Conservation (phyloP, 2,329 filamentous ascomycete genomes). For the Magnaporthales sp. region DNA sequence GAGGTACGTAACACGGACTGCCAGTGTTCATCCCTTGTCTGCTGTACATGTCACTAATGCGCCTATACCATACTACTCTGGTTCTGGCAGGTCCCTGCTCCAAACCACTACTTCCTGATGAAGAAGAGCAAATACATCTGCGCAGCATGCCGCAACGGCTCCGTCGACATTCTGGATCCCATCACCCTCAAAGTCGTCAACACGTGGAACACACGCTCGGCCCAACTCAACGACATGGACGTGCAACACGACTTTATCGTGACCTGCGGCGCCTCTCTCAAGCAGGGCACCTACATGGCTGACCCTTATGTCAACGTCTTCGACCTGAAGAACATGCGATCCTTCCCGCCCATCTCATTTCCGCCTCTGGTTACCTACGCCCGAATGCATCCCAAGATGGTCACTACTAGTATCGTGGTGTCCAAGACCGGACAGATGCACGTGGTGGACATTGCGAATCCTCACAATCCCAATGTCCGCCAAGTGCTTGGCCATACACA, state of each 20-base stretch:
- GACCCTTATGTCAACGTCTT: constrained; percentile 94
- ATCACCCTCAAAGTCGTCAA: constrained; percentile 70
- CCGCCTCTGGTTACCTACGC: constrained; percentile 90
- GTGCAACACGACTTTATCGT: constrained; percentile 91
- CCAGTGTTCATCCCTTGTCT: background rate
- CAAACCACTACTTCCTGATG: constrained; percentile 83
- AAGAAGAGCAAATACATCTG: constrained; percentile 83
- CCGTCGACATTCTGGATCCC: constrained; percentile 79
- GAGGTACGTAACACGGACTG: constrained; percentile 21
- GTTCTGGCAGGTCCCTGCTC: constrained; percentile 50
- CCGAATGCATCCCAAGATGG: constrained; percentile 91
- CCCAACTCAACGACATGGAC: constrained; percentile 93
- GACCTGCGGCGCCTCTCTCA: constrained; percentile 85
- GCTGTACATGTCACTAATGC: background rate
- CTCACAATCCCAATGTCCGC: constrained; percentile 75
- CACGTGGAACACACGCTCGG: constrained; percentile 83
- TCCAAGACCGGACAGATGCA: constrained; percentile 92
- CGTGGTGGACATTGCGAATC: constrained; percentile 91
- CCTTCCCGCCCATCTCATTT: constrained; percentile 84
- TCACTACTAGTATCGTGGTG: constrained; percentile 88
- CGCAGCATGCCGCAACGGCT: constrained; percentile 75
- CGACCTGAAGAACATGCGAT: constrained; percentile 82
- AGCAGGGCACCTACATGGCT: constrained; percentile 69
- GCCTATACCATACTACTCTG: background rate
- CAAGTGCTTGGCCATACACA: constrained; percentile 71